Percentiles rank a stretch among this genome's conserved stretches.
Conservation (phyloP, 306 rosid genomes). For the Vicia faba region DNA sequence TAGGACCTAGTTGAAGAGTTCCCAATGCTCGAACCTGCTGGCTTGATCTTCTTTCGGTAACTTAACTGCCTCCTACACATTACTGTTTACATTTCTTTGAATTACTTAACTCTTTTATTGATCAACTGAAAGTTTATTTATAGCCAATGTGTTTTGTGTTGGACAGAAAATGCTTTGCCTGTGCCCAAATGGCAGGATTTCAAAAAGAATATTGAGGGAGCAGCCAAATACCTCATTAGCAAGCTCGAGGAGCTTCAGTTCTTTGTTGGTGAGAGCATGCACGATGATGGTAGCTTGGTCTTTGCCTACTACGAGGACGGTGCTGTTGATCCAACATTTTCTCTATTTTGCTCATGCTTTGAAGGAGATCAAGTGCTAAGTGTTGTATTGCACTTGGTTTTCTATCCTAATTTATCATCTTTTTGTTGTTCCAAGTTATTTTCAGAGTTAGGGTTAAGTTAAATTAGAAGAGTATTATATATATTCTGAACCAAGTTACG, state of each 20-base stretch:
- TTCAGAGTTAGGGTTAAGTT: slow-evolving; percentile 36
- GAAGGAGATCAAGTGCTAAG: slow-evolving; percentile 84
- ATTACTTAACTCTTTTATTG: too few relatives aligned
- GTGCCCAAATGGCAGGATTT: too few relatives aligned
- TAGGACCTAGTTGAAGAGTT: too few relatives aligned
- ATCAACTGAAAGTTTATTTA: too few relatives aligned
- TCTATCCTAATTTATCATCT: slow-evolving; percentile 33
- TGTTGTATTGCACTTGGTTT: slow-evolving; percentile 24
- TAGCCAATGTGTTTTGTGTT: too few relatives aligned
- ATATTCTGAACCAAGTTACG: too few relatives aligned
- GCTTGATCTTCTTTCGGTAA: too few relatives aligned
- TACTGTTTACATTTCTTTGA: too few relatives aligned
- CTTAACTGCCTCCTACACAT: too few relatives aligned
- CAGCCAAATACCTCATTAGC: slow-evolving; percentile 63
- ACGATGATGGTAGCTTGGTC: slow-evolving; percentile 64
- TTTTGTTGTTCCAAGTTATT: slow-evolving; percentile 33
- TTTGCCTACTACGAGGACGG: slow-evolving; percentile 90
- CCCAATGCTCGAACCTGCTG: too few relatives aligned
- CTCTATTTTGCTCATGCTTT: slow-evolving; percentile 59
- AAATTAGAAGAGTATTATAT: too few relatives aligned
- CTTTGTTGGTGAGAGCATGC: slow-evolving; percentile 90
- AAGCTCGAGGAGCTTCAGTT: slow-evolving; percentile 76
- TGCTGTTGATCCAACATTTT: slow-evolving; percentile 76
- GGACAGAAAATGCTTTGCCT: too few relatives aligned
- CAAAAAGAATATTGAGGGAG: slow-evolving; percentile 74